phyloP scores from a whole-genome alignment of 768 basidiomycete species.

The Collybia nuda region DNA sequence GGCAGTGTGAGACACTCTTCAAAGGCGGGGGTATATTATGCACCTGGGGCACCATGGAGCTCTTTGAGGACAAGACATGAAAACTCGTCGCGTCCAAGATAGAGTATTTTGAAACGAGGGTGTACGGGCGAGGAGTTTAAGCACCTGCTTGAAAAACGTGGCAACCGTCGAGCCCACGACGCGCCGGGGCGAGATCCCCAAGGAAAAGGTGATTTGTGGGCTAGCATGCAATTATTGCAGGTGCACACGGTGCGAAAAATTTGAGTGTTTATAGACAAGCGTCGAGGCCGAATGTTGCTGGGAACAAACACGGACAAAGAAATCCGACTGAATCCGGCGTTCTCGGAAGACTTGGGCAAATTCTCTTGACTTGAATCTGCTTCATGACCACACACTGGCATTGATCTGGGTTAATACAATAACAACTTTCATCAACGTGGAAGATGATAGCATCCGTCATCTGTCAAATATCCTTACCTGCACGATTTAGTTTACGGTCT shows the following conservation, averaged over 20 bases:
- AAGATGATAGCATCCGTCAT: constrained; percentile 23
- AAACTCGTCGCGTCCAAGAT: constrained; percentile 88
- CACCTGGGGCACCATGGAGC: constrained; percentile 64
- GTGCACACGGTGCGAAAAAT: no score
- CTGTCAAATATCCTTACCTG: constrained; percentile 23
- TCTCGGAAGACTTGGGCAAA: no score
- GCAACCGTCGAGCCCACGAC: no score
- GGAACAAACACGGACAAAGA: no score
- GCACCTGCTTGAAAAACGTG: not conserved
- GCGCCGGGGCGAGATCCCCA: no score
- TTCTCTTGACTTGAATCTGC: no score
- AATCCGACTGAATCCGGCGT: no score
- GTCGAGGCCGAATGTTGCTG: no score
- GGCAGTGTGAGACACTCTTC: not conserved
- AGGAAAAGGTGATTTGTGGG: no score
- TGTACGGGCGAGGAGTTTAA: not conserved
- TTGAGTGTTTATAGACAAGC: no score
- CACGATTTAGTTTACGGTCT: not conserved
- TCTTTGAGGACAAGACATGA: constrained; percentile 73
- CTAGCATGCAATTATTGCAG: no score
- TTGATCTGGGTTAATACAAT: constrained; percentile 14
- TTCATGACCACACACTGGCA: no score
- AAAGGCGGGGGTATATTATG: constrained; percentile 1
- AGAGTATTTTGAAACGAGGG: constrained; percentile 69
- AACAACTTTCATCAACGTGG: constrained; percentile 19